Conservation (phyloP, 176 grass and related monocot species). For the Aechmea fasciata region DNA sequence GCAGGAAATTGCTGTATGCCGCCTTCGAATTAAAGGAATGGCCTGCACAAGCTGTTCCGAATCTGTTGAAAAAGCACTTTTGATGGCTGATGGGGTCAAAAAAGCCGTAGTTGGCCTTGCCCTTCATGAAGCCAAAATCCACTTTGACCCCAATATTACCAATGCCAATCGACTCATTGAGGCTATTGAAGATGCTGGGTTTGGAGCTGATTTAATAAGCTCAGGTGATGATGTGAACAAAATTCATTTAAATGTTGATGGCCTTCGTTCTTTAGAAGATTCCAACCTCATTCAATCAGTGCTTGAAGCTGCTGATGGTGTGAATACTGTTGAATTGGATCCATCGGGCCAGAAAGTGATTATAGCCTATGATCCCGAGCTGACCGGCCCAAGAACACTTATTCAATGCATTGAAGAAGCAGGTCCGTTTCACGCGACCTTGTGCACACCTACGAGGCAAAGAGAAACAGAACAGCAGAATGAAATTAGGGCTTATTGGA, state of each 20-base stretch:
- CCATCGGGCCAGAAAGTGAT: constrained; percentile 40
- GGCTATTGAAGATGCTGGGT: constrained; percentile 92
- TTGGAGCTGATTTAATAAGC: constrained; percentile 80
- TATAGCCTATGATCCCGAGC: constrained; percentile 74
- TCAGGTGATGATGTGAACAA: constrained; percentile 79
- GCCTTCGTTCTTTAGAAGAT: constrained; percentile 51
- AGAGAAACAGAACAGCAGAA: constrained; percentile 52
- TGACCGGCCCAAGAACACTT: constrained; percentile 84
- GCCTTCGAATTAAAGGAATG: constrained; percentile 96
- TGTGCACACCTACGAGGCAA: constrained; percentile 57
- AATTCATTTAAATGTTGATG: constrained; percentile 78
- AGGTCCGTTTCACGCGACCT: constrained; percentile 50
- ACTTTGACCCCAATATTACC: constrained; percentile 80
- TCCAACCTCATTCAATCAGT: constrained; percentile 50
- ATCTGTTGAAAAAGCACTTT: constrained; percentile 73
- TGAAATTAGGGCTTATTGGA: constrained; percentile 74
- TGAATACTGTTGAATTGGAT: constrained; percentile 63
- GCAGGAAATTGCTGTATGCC: constrained; percentile 79
- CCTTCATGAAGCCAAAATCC: constrained; percentile 93
- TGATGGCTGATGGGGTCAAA: constrained; percentile 80
- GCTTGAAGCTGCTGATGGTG: constrained; percentile 63
- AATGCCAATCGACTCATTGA: constrained; percentile 48
- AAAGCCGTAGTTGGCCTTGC: constrained; percentile 89
- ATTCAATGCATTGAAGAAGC: constrained; percentile 66
- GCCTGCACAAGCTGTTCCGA: constrained; percentile 96